Evolutionary conservation across 192 early-diverging fungal genomes (phyloP).

Genomic region (Rhizophagus sp.): DNA sequence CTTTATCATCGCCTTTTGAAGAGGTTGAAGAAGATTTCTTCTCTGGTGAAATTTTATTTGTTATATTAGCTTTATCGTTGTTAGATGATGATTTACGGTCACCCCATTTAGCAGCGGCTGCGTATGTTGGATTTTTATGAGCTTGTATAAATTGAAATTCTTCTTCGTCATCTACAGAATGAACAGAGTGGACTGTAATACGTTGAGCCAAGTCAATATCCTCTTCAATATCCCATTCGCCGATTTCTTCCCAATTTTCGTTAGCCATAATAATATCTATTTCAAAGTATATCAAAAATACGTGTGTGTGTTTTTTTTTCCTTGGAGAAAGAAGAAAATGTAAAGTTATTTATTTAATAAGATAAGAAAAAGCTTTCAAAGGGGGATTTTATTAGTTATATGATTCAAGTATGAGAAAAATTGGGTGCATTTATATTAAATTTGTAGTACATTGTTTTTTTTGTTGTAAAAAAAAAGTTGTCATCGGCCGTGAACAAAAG

Average conservation of each 20-base stretch:
- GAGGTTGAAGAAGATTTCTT: not conserved
- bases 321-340: not conserved
- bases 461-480: too few relatives aligned
- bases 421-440: too few relatives aligned
- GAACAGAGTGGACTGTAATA: slow-evolving; percentile 29
- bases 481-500: too few relatives aligned
- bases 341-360: too few relatives aligned
- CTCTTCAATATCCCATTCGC: slow-evolving; percentile 28
- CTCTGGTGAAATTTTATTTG: not conserved
- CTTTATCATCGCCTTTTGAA: not conserved
- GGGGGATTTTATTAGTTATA: too few relatives aligned
- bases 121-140: slow-evolving; percentile 24
- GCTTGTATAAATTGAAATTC: slow-evolving; percentile 28
- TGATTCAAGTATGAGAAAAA: too few relatives aligned
- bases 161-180: not conserved
- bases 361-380: too few relatives aligned
- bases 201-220: slow-evolving; percentile 24
- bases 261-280: not conserved
- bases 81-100: not conserved
- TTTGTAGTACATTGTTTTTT: too few relatives aligned
- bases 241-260: slow-evolving; percentile 32
- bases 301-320: not conserved
- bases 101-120: slow-evolving; percentile 28
- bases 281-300: not conserved
- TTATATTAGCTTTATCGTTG: not conserved